These are phyloP conservation scores for Sinapis alba DNA, from an alignment of 441 rosid species.

Conservation along the genomic window DNA sequence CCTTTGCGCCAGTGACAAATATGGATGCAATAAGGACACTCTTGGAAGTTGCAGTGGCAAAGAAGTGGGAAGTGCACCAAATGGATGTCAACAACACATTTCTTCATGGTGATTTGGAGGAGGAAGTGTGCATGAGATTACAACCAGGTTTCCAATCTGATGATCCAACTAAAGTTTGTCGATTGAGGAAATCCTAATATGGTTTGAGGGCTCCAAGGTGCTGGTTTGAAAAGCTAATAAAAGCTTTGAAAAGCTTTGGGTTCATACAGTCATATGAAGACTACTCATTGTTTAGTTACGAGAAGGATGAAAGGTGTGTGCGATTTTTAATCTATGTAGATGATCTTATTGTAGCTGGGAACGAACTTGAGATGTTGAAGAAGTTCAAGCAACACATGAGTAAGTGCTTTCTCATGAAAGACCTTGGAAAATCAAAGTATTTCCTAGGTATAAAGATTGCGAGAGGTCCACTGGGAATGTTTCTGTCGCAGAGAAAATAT, in stretches of 20 bases:
- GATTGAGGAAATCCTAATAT: neutral
- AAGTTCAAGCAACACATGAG: neutral
- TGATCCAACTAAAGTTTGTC: neutral
- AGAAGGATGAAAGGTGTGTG: neutral
- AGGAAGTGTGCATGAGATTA: neutral
- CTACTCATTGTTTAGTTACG: neutral
- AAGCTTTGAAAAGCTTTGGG: neutral
- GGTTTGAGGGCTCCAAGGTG: neutral
- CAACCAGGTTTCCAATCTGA: neutral
- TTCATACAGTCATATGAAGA: neutral
- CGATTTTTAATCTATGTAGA: neutral
- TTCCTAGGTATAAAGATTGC: neutral
- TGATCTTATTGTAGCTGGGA: neutral
- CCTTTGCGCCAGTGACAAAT: neutral
- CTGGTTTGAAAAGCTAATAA: neutral
- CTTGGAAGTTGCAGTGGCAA: neutral
- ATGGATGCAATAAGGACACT: neutral
- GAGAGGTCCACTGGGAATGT: neutral
- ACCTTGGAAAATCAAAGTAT: neutral
- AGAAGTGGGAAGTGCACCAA: neutral
- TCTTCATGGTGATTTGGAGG: neutral
- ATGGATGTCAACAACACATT: neutral
- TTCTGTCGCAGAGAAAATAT: neutral
- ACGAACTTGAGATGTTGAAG: neutral
- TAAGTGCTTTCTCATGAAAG: neutral